Evolutionary conservation across 2,329 filamentous ascomycete species (phyloP).

Genomic region (Pseudocercospora eumusae): DNA sequence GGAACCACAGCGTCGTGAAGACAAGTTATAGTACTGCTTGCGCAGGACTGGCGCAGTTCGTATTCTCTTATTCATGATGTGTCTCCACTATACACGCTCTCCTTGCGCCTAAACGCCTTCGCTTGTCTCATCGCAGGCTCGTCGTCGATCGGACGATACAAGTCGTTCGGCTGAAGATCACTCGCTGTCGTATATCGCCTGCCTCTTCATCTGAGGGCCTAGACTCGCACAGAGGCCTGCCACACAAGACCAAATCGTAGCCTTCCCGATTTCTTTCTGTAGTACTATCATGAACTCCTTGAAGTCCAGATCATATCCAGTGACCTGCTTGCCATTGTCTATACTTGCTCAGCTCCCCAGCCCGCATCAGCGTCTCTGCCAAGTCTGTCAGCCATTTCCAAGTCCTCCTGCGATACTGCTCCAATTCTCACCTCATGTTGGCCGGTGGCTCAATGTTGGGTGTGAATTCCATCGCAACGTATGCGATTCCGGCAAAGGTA

Average conservation of each 20-base stretch:
- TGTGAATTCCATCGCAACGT: conserved; percentile 58
- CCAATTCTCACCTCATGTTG: conserved; percentile 50
- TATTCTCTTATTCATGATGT: background rate
- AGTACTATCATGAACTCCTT: background rate
- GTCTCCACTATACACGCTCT: background rate
- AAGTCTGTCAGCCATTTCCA: background rate
- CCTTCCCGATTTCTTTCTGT: background rate
- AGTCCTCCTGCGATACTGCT: background rate
- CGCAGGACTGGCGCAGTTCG: background rate
- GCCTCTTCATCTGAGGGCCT: background rate
- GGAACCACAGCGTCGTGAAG: background rate
- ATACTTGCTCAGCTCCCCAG: conserved; percentile 57
- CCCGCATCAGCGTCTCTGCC: conserved; percentile 54
- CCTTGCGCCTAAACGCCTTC: conserved; percentile 1
- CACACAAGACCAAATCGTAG: background rate
- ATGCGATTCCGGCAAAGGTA: conserved; percentile 74
- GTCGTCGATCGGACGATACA: background rate
- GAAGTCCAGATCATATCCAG: background rate
- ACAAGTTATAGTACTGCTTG: background rate
- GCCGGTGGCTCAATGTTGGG: conserved; percentile 56
- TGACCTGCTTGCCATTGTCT: conserved; percentile 26
- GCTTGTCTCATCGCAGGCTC: conserved; percentile 1
- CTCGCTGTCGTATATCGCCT: background rate
- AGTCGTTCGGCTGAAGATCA: background rate
- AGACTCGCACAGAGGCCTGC: background rate